Base-by-base conservation (phyloP, 2,329 filamentous ascomycete species). In the Pseudogymnoascus sp. region DNA sequence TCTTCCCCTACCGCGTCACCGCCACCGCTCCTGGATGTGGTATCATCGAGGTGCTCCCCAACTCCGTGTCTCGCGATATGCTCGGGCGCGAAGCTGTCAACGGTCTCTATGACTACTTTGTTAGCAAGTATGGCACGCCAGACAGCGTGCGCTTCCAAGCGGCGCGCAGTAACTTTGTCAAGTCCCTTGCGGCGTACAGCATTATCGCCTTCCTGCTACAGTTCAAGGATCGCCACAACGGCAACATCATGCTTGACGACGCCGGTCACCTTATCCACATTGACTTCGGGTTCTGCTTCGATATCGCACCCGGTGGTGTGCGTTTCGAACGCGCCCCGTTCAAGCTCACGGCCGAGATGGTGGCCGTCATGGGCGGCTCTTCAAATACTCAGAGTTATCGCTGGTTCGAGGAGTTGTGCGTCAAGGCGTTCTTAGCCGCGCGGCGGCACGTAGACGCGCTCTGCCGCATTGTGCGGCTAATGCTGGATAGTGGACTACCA, bases 171-270 rank as follows among this genome's bases (percentile, higher is more conserved):
- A 97, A 97, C 75, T 99, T 99, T 72, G 92, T 99, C 75, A 99
- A 99, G 79, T 94, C 89, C 72, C 97, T 99, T 94, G 94, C 95
- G 0, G 95, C 94, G 11, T 99, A 99, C 78, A 95, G 90, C 16
- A 88, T 99, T 70, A 97, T 99, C 66, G 95, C 91, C 0, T 99
- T 96, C 77, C 80, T 99, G 12, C 79, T 99, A 37, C 95, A 99
- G 71, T 97, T 99, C 86, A 99, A 99, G 75, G 94, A 99, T 73
- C 87, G 94, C 2, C 94, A 99, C 78, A 99, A 99, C 74, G 94
- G 94, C 64, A 99, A 99, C 79, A 99, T 99, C 79, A 99, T 99
- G 95, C 87, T 99, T 65, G 93, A 99, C 73, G 93, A 97, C 70
- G 90, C 89, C 0, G 94, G 95, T 3, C 94, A 99, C 75, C 96